Conservation (phyloP, 2,329 filamentous ascomycete species). For the Hypoxylon sp. region DNA sequence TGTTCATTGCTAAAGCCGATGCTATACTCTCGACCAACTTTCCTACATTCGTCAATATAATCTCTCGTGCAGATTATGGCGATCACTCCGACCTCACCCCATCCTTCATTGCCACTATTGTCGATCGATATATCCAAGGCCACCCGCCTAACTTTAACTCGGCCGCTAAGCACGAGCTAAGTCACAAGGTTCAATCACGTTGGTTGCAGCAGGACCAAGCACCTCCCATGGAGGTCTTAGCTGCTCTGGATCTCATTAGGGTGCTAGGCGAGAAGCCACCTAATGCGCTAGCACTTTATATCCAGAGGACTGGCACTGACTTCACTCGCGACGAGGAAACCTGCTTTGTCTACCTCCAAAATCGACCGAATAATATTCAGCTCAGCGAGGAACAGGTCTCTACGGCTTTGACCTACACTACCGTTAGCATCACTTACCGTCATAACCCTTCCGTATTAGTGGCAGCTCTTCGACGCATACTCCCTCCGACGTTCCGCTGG, state of each 20-base stretch:
- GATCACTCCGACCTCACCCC: slow-evolving; percentile 76
- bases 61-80: slow-evolving; percentile 74
- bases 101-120: slow-evolving; percentile 80
- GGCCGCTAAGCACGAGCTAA: slow-evolving; percentile 76
- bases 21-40: slow-evolving; percentile 88
- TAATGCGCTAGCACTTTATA: slow-evolving; percentile 72
- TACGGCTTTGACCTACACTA: slow-evolving; percentile 77
- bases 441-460: slow-evolving; percentile 69
- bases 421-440: slow-evolving; percentile 68
- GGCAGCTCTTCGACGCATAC: slow-evolving; percentile 71
- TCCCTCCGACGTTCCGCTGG: slow-evolving; percentile 76
- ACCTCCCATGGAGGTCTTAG: slow-evolving; percentile 78
- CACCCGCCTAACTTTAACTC: slow-evolving; percentile 89
- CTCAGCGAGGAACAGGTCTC: slow-evolving; percentile 87
- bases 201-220: slow-evolving; percentile 74
- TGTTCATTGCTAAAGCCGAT: slow-evolving; percentile 71
- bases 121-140: slow-evolving; percentile 89
- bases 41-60: slow-evolving; percentile 79
- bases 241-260: slow-evolving; percentile 76
- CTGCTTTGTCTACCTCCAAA: slow-evolving; percentile 67
- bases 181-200: slow-evolving; percentile 74
- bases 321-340: slow-evolving; percentile 82
- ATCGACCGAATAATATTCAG: slow-evolving; percentile 66
- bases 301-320: slow-evolving; percentile 80
- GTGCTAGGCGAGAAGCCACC: slow-evolving; percentile 71